Evolutionary conservation across 2,329 filamentous ascomycete genomes (phyloP).

Genomic region (Chaetomium olivaceum): DNA sequence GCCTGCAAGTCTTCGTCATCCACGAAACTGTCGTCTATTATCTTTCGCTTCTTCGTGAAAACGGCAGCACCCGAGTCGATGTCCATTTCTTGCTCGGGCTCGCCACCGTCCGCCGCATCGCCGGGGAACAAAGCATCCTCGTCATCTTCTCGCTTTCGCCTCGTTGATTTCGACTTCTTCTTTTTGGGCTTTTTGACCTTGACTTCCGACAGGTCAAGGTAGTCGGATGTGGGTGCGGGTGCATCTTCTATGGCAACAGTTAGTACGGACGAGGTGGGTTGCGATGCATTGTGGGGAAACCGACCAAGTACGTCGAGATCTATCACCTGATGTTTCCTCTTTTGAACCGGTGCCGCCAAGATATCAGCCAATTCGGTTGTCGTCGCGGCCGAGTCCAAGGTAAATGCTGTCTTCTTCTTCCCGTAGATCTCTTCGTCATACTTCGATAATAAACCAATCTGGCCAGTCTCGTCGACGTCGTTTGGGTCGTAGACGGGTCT

Average conservation of each 20-base stretch:
- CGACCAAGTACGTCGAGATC: constrained; percentile 70
- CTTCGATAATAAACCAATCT: constrained; percentile 74
- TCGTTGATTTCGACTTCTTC: constrained; percentile 77
- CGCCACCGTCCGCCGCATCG: constrained; percentile 36
- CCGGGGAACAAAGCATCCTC: constrained; percentile 57
- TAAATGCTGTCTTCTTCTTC: constrained; percentile 87
- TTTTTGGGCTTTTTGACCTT: constrained; percentile 95
- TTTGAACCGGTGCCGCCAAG: constrained; percentile 53
- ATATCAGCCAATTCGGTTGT: constrained; percentile 63
- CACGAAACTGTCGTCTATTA: constrained; percentile 68
- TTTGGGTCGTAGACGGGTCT: constrained; percentile 86
- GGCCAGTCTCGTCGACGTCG: constrained; percentile 64
- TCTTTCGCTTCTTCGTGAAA: constrained; percentile 61
- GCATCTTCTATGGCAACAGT: constrained; percentile 45
- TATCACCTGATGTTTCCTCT: constrained; percentile 68
- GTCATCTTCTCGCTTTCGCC: constrained; percentile 66
- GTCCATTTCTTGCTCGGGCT: constrained; percentile 66
- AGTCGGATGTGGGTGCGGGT: constrained; percentile 76
- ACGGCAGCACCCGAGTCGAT: constrained; percentile 60
- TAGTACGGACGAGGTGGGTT: constrained; percentile 34
- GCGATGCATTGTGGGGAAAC: constrained; percentile 27
- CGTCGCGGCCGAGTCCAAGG: constrained; percentile 75
- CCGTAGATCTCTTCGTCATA: constrained; percentile 95
- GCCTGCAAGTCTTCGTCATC: constrained; percentile 94
- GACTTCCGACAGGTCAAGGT: constrained; percentile 80